Base-by-base conservation (phyloP, 345 rosid species). In the Eucalyptus guilfoylei region DNA sequence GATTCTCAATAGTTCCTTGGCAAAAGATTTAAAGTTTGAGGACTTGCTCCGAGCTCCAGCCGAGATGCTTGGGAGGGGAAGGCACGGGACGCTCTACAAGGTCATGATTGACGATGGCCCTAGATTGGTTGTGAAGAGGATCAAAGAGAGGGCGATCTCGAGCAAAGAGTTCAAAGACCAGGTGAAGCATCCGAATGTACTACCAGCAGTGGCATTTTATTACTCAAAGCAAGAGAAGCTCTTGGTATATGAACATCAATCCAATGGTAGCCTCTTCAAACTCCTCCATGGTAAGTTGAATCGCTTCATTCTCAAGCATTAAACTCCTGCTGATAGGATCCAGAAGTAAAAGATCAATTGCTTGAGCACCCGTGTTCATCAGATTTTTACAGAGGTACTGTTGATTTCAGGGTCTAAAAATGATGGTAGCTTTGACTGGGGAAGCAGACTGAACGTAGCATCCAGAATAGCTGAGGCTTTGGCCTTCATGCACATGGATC, bases 201-300 rank as follows among this genome's bases (percentile, higher is more conserved):
- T 90, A 26, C 6, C 88, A 4, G 85, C 80, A 13, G 26, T 90
- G 17, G 89, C 88, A 1, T 90, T 90, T 60, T 88, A 90, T 60
- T 86, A 87, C 88, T 88, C 89, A 9, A 87, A 87, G 85, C 87
- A 87, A 80, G 91, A 90, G 89, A 90, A 88, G 91, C 90, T 88
- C 34, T 32, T 88, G 81, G 87, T n/a, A 9, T 80, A 81, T 83
- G 90, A 90, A 81, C 88, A 86, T 80, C 91, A 88, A 85, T 60
- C 88, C 40, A 90, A 88, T 21, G 91, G 88, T 14, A 90, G 91
- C 90, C 91, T 90, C 88, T 88, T 58, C 90, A 86, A 88, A 26
- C 89, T 87, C 81, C 90, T 90, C 45, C 88, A 86, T 19, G 91
- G 91, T 88, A 90, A 42, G 52, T 69, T 47, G 3, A 83, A 55